Percentiles rank a stretch among this genome's conserved stretches.
These are phyloP conservation scores for Sclerotinia sclerotiorum DNA, from an alignment of 2,329 filamentous ascomycete genomes.

Conservation along the genomic window DNA sequence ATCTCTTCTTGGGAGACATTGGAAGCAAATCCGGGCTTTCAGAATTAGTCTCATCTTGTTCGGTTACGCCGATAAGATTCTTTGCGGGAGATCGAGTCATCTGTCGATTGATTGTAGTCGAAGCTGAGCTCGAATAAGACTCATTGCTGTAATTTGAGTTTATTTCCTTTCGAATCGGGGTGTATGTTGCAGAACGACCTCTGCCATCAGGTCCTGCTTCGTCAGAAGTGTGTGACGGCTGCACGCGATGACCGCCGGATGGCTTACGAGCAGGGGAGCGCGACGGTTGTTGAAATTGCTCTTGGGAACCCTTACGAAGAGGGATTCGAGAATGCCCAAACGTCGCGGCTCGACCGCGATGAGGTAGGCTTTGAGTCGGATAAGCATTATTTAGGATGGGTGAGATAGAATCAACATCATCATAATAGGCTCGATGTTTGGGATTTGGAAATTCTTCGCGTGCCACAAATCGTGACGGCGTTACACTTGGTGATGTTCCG, in stretches of 20 bases:
- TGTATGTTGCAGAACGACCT: constrained; percentile 1
- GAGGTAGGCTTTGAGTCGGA: neutral
- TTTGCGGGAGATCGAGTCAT: constrained; percentile 30
- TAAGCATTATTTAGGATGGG: neutral
- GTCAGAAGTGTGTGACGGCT: constrained; percentile 4
- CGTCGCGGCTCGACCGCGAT: constrained; percentile 15
- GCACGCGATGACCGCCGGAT: neutral
- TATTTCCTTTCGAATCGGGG: neutral
- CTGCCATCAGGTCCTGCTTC: neutral
- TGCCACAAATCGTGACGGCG: constrained; percentile 1
- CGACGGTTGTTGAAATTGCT: neutral
- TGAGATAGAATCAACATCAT: constrained; percentile 10
- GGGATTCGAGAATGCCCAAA: neutral
- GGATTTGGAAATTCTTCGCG: neutral
- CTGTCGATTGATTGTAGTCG: constrained; percentile 22
- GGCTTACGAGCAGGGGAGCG: constrained; percentile 9
- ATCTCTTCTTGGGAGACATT: constrained; percentile 33
- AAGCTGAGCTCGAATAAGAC: constrained; percentile 10
- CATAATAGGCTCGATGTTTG: neutral
- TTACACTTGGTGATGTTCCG: constrained; percentile 29
- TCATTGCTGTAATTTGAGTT: constrained; percentile 4
- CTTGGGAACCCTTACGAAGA: neutral
- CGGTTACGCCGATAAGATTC: constrained; percentile 25
- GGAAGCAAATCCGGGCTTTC: constrained; percentile 1
- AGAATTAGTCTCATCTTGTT: constrained; percentile 28